Percentiles rank a stretch among this genome's conserved stretches.
These are phyloP conservation scores for Elsinoe australis DNA, from an alignment of 2,329 filamentous ascomycete genomes.

Conservation along the genomic window DNA sequence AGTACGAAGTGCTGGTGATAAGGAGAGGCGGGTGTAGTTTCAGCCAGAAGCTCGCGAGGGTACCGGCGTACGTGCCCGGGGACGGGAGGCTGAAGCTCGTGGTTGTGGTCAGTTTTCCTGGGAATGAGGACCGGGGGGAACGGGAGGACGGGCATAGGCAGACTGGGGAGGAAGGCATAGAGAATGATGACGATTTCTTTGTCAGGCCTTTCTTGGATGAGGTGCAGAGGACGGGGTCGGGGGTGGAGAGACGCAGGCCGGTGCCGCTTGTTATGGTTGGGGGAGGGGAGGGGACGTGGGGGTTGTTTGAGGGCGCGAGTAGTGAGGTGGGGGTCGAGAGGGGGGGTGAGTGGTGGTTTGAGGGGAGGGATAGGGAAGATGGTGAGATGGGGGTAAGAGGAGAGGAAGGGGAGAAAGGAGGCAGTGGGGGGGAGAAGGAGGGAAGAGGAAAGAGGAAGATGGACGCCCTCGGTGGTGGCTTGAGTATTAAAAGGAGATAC, in stretches of 20 bases:
- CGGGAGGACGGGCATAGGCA: constrained; percentile 18
- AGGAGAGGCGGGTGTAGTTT: constrained; percentile 79
- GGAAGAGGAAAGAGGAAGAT: constrained; percentile 53
- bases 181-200: constrained; percentile 28
- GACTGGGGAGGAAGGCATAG: background rate
- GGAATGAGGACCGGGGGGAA: constrained; percentile 33
- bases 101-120: constrained; percentile 61
- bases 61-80: constrained; percentile 61
- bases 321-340: constrained; percentile 23
- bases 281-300: constrained; percentile 59
- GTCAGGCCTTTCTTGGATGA: constrained; percentile 68
- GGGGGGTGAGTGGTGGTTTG: constrained; percentile 19
- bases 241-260: constrained; percentile 60
- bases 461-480: constrained; percentile 35
- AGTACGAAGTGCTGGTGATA: constrained; percentile 71
- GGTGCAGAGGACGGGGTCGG: constrained; percentile 61
- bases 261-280: constrained; percentile 79
- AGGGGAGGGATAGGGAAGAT: constrained; percentile 8
- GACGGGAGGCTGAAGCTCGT: constrained; percentile 65
- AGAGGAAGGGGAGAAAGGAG: constrained; percentile 18
- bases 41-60: constrained; percentile 70
- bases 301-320: constrained; percentile 53
- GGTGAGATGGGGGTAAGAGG: constrained; percentile 7
- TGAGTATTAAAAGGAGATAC: constrained; percentile 73
- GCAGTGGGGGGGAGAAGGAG: constrained; percentile 47